Percentiles rank a stretch among this genome's conserved stretches.
These are phyloP conservation scores for Apiospora hydei DNA, from an alignment of 2,329 filamentous ascomycete species.

Conservation along the genomic window DNA sequence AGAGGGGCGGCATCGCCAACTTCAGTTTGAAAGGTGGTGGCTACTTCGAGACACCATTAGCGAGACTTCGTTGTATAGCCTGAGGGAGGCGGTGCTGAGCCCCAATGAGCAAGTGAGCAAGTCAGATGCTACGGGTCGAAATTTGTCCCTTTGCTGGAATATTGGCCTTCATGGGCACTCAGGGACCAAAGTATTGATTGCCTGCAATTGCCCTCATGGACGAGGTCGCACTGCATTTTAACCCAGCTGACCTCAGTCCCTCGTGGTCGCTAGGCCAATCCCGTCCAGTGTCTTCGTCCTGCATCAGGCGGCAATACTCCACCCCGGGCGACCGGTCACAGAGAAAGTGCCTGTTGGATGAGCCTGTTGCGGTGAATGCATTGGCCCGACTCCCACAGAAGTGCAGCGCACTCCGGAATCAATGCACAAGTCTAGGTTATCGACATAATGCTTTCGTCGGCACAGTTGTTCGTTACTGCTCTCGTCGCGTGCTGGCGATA, in stretches of 20 bases:
- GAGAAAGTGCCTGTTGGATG: background rate
- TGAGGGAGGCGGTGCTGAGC: background rate
- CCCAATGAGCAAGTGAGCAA: conserved; percentile 1
- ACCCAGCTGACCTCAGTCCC: conserved; percentile 4
- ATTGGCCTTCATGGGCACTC: background rate
- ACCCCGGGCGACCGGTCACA: background rate
- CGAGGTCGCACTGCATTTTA: background rate
- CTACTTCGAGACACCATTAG: background rate
- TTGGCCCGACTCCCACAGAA: background rate
- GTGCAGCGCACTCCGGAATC: background rate
- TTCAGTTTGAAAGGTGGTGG: background rate
- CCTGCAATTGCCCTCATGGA: background rate
- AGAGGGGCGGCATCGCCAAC: background rate
- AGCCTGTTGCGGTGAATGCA: background rate
- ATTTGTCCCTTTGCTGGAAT: background rate
- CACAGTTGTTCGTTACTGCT: background rate
- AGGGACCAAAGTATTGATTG: background rate
- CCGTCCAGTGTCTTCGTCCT: background rate
- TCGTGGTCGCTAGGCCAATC: background rate
- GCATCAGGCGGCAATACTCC: background rate
- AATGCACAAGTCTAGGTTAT: background rate
- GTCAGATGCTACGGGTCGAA: background rate
- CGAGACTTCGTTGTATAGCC: background rate
- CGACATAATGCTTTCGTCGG: background rate
- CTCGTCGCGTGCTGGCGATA: background rate